A percentile compares a stretch with the other conserved stretches of the same genome.
phyloP scores from a whole-genome alignment of 2,329 filamentous ascomycete species.

The Pyricularia grisea region DNA sequence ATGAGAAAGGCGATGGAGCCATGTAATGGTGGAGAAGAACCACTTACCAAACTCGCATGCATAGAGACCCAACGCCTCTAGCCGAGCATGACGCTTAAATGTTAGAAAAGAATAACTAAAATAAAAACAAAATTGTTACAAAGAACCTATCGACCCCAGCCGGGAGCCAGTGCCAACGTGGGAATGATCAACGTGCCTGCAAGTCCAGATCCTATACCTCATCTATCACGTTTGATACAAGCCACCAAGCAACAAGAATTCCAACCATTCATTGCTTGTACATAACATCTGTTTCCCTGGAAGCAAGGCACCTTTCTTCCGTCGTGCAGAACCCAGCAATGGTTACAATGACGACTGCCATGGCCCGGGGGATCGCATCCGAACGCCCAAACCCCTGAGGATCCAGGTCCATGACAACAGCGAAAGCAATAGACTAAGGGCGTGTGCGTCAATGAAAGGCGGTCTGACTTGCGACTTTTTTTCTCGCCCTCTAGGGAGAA shows the following conservation, averaged over 20 bases:
- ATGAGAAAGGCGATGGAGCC: neutral
- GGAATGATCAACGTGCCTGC: neutral
- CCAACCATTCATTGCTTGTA: neutral
- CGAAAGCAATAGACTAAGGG: neutral
- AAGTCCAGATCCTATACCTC: neutral
- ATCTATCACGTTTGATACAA: neutral
- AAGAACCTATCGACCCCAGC: neutral
- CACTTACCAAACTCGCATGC: neutral
- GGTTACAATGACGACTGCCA: neutral
- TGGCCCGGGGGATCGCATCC: neutral
- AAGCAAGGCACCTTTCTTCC: neutral
- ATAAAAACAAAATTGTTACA: neutral
- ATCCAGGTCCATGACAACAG: neutral
- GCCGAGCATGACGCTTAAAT: neutral
- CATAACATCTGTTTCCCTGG: neutral
- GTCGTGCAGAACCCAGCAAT: neutral
- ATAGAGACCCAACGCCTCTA: neutral
- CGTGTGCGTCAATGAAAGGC: neutral
- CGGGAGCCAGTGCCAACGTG: neutral
- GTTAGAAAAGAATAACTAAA: neutral
- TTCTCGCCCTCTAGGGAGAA: neutral
- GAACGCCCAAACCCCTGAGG: neutral
- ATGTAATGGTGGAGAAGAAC: neutral
- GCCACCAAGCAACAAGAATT: neutral
- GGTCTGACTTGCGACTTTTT: neutral